Evolutionary conservation across 106 monocot genomes (phyloP).

Genomic region (Platanthera guangdongensis): DNA sequence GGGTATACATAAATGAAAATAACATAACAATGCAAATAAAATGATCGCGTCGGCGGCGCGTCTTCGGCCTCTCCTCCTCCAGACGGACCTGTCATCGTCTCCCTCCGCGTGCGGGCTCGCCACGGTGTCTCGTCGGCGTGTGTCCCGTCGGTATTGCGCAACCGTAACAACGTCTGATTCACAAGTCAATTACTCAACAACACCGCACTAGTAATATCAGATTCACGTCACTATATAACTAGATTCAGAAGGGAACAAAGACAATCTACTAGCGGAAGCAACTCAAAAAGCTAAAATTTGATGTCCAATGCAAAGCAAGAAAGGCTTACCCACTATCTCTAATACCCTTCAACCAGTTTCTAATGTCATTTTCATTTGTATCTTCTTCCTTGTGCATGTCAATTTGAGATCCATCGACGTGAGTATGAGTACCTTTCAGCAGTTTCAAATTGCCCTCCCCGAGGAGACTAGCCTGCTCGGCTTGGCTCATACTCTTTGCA

Average conservation of each 20-base stretch:
- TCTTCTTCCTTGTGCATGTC: conserved; percentile 52
- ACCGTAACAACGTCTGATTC: neutral
- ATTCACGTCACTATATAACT: neutral
- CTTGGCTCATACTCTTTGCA: conserved; percentile 64
- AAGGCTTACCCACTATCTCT: conserved; percentile 86
- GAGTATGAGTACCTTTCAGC: conserved; percentile 37
- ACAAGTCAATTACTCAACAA: neutral
- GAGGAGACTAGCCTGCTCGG: conserved; percentile 78
- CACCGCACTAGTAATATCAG: neutral
- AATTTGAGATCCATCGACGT: conserved; percentile 38
- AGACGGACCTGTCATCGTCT: no score
- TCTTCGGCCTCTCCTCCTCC: no score
- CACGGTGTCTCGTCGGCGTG: no score
- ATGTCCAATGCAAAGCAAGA: neutral
- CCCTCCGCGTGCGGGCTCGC: no score
- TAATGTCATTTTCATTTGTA: conserved; percentile 63
- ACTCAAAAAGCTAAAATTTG: neutral
- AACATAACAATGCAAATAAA: no score
- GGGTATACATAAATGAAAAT: no score
- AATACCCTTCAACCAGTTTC: conserved; percentile 92
- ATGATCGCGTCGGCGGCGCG: no score
- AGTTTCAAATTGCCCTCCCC: conserved; percentile 54
- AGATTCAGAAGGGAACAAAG: neutral
- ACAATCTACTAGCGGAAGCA: no score
- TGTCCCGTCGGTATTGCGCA: no score